These are phyloP conservation scores for Pythium insidiosum DNA, from an alignment of 352 stramenopile genomes.

Conservation along the genomic window DNA sequence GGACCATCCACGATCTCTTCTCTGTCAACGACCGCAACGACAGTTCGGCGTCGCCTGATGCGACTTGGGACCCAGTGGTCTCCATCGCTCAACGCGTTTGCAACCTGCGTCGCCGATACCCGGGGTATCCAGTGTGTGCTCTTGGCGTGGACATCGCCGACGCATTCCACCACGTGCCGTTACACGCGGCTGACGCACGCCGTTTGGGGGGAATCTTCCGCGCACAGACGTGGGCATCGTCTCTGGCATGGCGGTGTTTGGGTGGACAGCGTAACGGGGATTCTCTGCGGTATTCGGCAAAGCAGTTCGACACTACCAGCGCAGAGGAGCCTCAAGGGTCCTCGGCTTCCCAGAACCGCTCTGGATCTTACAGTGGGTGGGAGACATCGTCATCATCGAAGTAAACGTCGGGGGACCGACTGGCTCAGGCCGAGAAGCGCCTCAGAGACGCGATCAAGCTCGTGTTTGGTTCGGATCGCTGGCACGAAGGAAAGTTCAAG, in stretches of 20 bases:
- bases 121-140: slow-evolving; percentile 1
- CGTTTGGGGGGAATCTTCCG: slow-evolving; percentile 5
- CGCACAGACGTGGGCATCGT: neutral
- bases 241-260: slow-evolving; percentile 6
- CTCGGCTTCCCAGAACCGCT: neutral
- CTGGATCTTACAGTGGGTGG: slow-evolving; percentile 10
- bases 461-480: slow-evolving; percentile 3
- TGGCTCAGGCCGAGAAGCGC: slow-evolving; percentile 3
- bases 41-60: neutral
- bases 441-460: slow-evolving; percentile 7
- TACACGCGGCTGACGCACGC: neutral
- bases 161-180: slow-evolving; percentile 2
- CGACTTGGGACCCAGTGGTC: neutral
- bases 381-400: slow-evolving; percentile 9
- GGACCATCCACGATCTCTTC: neutral
- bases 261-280: slow-evolving; percentile 4
- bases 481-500: slow-evolving; percentile 9
- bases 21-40: slow-evolving; percentile 2
- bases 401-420: slow-evolving; percentile 5
- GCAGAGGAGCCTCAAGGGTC: neutral
- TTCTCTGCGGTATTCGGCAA: slow-evolving; percentile 6
- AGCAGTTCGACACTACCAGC: slow-evolving; percentile 5
- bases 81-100: neutral
- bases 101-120: slow-evolving; percentile 3
- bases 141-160: slow-evolving; percentile 4